phyloP scores from a whole-genome alignment of 2,329 filamentous ascomycete genomes.

The Arachnopeziza araneosa region DNA sequence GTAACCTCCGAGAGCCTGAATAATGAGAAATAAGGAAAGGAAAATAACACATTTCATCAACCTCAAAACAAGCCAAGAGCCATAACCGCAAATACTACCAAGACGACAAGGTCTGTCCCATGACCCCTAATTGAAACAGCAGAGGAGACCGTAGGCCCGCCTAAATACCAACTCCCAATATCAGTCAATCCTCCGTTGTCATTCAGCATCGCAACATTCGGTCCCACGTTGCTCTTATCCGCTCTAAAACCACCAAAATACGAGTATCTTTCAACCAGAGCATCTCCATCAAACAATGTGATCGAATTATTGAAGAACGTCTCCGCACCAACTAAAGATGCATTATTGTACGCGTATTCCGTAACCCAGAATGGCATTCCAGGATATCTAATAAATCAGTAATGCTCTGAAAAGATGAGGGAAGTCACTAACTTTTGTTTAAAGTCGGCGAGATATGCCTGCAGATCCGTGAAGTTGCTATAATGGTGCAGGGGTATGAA shows the following conservation, averaged over 20 bases:
- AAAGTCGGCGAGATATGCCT: background rate
- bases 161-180: conserved; percentile 72
- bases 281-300: conserved; percentile 60
- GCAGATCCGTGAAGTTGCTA: conserved; percentile 39
- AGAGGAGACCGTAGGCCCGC: no score
- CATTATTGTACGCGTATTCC: conserved; percentile 60
- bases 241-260: conserved; percentile 63
- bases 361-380: conserved; percentile 69
- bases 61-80: no score
- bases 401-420: background rate
- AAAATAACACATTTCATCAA: no score
- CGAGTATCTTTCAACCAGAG: conserved; percentile 61
- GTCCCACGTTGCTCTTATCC: conserved; percentile 65
- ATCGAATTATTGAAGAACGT: conserved; percentile 61
- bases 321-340: conserved; percentile 53
- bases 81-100: no score
- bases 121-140: no score
- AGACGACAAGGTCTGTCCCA: no score
- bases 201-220: conserved; percentile 66
- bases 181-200: conserved; percentile 64
- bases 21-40: no score
- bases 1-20: no score
- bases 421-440: background rate
- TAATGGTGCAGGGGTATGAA: conserved; percentile 62
- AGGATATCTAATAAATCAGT: conserved; percentile 26